phyloP scores from a whole-genome alignment of 2,329 filamentous ascomycete genomes.

The Ophidiomyces ophidiicola region DNA sequence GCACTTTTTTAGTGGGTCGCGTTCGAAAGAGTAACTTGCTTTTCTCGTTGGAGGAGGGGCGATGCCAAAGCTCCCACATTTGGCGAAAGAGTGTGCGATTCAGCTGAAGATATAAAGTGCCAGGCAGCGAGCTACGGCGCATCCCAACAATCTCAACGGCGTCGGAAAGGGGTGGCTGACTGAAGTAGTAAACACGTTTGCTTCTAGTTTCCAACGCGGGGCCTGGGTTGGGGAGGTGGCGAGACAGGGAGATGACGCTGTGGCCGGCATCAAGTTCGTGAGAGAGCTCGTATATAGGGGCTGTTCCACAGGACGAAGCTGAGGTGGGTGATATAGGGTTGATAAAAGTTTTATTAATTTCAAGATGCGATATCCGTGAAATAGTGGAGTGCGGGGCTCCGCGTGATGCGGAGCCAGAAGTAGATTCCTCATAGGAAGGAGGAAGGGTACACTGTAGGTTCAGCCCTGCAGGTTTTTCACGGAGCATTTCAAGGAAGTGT shows the following conservation, averaged over 20 bases:
- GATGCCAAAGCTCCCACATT: conserved; percentile 14
- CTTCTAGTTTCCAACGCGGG: neutral
- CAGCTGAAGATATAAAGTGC: conserved; percentile 6
- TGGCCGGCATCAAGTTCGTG: conserved; percentile 14
- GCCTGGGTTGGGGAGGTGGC: conserved; percentile 7
- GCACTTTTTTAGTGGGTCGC: conserved; percentile 11
- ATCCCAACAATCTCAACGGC: conserved; percentile 15
- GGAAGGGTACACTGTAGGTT: neutral
- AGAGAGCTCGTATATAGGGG: conserved; percentile 14
- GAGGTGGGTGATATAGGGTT: conserved; percentile 11
- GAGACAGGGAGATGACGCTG: conserved; percentile 12
- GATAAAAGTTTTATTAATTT: conserved; percentile 13
- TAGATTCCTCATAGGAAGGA: conserved; percentile 12
- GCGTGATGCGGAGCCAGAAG: neutral
- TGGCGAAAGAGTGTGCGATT: conserved; percentile 11
- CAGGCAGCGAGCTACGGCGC: conserved; percentile 13
- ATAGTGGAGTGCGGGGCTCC: neutral
- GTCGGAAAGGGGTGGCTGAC: conserved; percentile 9
- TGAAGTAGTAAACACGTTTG: conserved; percentile 14
- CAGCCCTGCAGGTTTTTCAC: neutral
- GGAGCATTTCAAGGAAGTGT: neutral
- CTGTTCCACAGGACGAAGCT: neutral
- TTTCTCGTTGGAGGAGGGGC: neutral
- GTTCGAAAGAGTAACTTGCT: conserved; percentile 12
- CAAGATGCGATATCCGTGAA: conserved; percentile 11